Base-by-base conservation (phyloP, 306 rosid species). In the Vigna nakashimae region DNA sequence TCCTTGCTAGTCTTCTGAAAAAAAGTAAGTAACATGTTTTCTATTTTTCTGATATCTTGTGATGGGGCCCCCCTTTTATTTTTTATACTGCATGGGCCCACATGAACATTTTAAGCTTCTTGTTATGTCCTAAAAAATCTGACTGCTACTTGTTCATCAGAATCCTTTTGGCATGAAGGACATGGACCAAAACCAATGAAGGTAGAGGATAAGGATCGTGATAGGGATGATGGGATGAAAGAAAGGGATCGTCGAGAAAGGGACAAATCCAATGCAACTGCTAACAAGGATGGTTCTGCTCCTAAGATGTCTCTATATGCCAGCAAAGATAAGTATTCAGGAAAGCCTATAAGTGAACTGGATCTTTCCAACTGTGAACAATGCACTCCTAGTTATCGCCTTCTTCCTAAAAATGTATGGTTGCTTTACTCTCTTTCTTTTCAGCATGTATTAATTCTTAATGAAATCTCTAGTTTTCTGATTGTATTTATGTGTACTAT, bases 1-100 rank as follows among this genome's bases (percentile, higher is more conserved):
- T 91, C 90, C 99, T 96, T 80, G 91, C 99, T 79, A 96, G 94
- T 65, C 98, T 96, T 87, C 91, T 91, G 96, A 92, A 90, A 86
- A 96, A 88, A 86, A 95, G 98, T 95, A 92, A 16, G 99, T 86
- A 76, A 79, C 55, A 57, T 36, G 60, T 63, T 82, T 81, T 64
- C 43, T 86, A 77, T 50, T 51, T 56, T 65, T 74, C 77, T 75
- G 60, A 59, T 70, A 9, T 79, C 30, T 32, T 59, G 12, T 57
- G 63, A 62, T 68, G 42, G 74, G 78, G 70, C 20, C 40, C 53
- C 45, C 57, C 15, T 63, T 50, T 55, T 65, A 58, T 75, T 75
- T 67, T 69, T 80, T 70, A 64, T 70, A 68, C 11, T 43, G 48
- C 55, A 28, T 43, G 34, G 65, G 20, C 71, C 50, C 72, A 71